Evolutionary conservation across 805 yeast genomes (phyloP), one percentile per base, ranked within the genome.

Genomic region (Cyberlindnera japonica): DNA sequence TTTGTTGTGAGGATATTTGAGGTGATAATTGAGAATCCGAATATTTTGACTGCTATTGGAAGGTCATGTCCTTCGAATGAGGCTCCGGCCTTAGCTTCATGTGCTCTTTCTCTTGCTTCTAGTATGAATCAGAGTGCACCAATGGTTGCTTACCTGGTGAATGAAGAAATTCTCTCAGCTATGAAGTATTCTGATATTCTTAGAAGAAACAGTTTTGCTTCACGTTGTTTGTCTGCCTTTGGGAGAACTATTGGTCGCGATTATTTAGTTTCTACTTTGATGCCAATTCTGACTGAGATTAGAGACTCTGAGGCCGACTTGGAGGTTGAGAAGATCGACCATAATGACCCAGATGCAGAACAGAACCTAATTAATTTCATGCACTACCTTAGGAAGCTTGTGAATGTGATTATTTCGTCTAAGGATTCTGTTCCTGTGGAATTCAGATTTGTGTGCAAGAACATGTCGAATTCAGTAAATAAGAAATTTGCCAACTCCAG

Each of bases 151-250:
- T 68, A 72, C 9, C 62, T 84, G 34, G 66, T 87, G 15, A 66
- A 65, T 20, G 77, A 75, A 43, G 95, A 87, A 56, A 81, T 88
- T 17, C 57, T 65, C 37, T 68, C 64, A 21, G 78, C 85, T 0
- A 62, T 74, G 1, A 74, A 82, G 44, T 74, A 84, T 15, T 76
- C 84, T 22, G 93, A 85, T 54, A 77, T 88, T 22, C 69, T 88
- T 51, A 72, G 96, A 53, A 73, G 93, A 39, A 88, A 88, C 58
- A 81, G 90, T 38, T 83, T 87, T 26, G 84, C 93, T 23, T 87
- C 95, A 0, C 74, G 89, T 51, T 69, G 87, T 37, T 67, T 87
- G 37, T 81, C 90, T 0, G 66, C 83, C 13, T 79, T 81, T 50
- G 85, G 93, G 1, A 76, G 79, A 50, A 67, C 72, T n/a, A 74